phyloP scores from a whole-genome alignment of 768 basidiomycete genomes.

The Mycena alexandri region DNA sequence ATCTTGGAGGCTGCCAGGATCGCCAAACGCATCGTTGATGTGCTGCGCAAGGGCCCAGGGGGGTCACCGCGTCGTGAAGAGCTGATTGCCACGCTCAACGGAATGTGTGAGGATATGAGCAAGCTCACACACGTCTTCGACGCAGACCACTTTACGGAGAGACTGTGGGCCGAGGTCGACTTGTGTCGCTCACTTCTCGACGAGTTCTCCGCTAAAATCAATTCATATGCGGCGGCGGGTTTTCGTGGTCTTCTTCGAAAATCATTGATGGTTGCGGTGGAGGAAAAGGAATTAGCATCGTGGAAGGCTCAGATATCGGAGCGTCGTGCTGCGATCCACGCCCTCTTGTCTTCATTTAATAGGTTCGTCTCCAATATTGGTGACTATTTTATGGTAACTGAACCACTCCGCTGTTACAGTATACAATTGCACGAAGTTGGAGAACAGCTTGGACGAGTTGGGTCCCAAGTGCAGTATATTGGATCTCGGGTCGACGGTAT shows the following conservation, averaged over 20 bases:
- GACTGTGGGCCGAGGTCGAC: constrained; percentile 1
- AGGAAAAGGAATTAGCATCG: constrained; percentile 1
- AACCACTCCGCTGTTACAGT: constrained; percentile 2
- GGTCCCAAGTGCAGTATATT: constrained; percentile 8
- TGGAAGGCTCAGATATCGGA: not conserved
- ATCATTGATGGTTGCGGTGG: not conserved
- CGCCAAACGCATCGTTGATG: constrained; percentile 1
- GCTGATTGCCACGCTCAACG: not conserved
- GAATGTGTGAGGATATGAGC: not conserved
- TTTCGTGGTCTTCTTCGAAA: not conserved
- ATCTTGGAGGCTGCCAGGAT: not conserved
- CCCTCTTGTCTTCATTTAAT: not conserved
- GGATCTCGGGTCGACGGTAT: not conserved
- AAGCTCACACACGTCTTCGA: not conserved
- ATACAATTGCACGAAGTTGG: not conserved
- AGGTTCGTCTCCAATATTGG: constrained; percentile 1
- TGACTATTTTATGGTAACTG: not conserved
- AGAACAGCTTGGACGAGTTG: constrained; percentile 5
- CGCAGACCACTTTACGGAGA: not conserved
- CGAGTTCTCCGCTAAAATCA: constrained; percentile 1
- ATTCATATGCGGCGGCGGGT: not conserved
- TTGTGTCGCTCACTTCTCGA: not conserved
- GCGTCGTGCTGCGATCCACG: not conserved
- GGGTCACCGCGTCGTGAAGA: not conserved
- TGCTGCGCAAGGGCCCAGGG: not conserved